Percentiles rank a stretch among this genome's conserved stretches.
These are phyloP conservation scores for Hypoxylon fuscum DNA, from an alignment of 495 filamentous ascomycete species.

Conservation along the genomic window DNA sequence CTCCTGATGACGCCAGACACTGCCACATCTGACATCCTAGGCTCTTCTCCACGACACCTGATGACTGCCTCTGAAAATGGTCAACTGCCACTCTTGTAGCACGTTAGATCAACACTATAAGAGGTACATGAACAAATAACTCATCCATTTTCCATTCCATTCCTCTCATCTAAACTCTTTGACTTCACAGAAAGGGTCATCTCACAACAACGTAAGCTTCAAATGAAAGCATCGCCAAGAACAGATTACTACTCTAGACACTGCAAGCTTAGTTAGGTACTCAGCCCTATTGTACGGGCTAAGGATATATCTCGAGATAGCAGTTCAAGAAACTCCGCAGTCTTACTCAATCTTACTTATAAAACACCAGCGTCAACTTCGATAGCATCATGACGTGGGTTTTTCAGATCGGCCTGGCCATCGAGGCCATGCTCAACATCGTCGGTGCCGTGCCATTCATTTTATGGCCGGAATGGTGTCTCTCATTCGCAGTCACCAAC, in stretches of 20 bases:
- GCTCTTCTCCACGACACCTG: background rate
- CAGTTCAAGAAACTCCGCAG: too few relatives aligned
- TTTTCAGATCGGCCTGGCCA: slow-evolving; percentile 21
- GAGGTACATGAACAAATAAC: background rate
- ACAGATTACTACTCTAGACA: too few relatives aligned
- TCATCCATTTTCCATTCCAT: background rate
- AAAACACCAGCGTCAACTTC: too few relatives aligned
- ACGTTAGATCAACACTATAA: background rate
- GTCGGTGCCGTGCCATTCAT: slow-evolving; percentile 21
- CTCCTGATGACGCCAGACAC: background rate
- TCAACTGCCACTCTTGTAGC: background rate
- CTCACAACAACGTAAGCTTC: too few relatives aligned
- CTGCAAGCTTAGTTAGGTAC: too few relatives aligned
- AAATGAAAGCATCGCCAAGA: too few relatives aligned
- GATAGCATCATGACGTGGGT: slow-evolving; percentile 11
- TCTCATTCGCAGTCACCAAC: slow-evolving; percentile 24
- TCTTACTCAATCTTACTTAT: too few relatives aligned
- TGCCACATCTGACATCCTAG: background rate
- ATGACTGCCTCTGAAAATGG: background rate
- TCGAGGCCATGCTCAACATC: slow-evolving; percentile 29
- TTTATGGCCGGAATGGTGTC: slow-evolving; percentile 29
- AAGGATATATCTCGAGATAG: too few relatives aligned
- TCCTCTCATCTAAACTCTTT: background rate
- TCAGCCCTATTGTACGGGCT: too few relatives aligned
- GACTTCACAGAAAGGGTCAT: background rate